Evolutionary conservation across 306 rosid species (phyloP).

Genomic region (Arachis hypogaea): DNA sequence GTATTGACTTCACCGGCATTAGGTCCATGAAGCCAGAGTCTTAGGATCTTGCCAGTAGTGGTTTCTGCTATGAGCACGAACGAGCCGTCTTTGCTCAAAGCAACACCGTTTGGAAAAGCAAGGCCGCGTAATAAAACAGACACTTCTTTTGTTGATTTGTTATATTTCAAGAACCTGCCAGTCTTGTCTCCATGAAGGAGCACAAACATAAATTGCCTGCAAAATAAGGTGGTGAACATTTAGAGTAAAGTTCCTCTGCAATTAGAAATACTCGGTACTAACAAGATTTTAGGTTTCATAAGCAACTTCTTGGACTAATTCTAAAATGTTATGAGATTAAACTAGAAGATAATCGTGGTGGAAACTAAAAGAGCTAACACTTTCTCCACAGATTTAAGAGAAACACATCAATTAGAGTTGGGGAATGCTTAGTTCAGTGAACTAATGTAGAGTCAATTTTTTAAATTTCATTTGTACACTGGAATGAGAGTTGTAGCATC

Average conservation of each 20-base stretch:
- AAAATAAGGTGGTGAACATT: constrained; percentile 26
- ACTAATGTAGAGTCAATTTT: constrained; percentile 9
- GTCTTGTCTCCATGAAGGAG: constrained; percentile 70
- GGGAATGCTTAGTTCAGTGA: constrained; percentile 12
- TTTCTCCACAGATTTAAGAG: background rate
- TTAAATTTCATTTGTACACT: constrained; percentile 24
- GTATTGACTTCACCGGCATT: constrained; percentile 66
- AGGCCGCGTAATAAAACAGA: constrained; percentile 58
- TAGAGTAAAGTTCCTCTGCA: constrained; percentile 1
- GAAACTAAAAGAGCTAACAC: constrained; percentile 10
- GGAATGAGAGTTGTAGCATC: background rate
- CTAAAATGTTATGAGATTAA: constrained; percentile 13
- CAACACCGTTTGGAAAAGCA: constrained; percentile 84
- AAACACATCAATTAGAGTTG: background rate
- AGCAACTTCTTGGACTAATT: background rate
- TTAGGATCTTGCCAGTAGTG: constrained; percentile 53
- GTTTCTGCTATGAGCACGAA: constrained; percentile 82
- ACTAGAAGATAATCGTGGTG: constrained; percentile 22
- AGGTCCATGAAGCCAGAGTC: constrained; percentile 90
- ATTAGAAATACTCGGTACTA: background rate
- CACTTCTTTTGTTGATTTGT: constrained; percentile 69
- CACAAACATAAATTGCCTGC: constrained; percentile 78
- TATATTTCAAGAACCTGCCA: constrained; percentile 72
- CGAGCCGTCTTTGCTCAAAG: constrained; percentile 76
- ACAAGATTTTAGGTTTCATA: background rate